Evolutionary conservation across 208 protist species (phyloP).

Genomic region (Herpetomonas muscarum): DNA sequence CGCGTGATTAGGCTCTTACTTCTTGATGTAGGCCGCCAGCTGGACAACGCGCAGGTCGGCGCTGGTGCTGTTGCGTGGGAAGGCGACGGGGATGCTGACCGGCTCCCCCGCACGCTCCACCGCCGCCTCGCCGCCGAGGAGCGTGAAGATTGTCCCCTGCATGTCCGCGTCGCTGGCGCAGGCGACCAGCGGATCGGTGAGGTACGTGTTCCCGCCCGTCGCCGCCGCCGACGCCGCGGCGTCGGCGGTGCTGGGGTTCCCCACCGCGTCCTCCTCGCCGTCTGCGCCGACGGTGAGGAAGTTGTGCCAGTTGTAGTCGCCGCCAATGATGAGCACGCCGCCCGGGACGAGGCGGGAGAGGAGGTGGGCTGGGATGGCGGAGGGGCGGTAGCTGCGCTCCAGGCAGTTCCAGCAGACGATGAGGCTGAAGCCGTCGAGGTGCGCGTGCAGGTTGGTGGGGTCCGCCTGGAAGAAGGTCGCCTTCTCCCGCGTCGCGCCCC

Average conservation of each 20-base stretch:
- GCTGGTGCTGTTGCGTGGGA: conserved; percentile 35
- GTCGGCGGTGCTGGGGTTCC: conserved; percentile 29
- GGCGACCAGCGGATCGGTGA: conserved; percentile 26
- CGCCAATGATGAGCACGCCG: conserved; percentile 73
- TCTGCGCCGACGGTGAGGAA: conserved; percentile 25
- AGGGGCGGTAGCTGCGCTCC: conserved; percentile 77
- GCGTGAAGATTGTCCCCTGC: conserved; percentile 51
- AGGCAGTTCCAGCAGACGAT: conserved; percentile 88
- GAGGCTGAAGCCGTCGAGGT: conserved; percentile 73
- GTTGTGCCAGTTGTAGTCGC: conserved; percentile 58
- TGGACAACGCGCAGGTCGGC: conserved; percentile 40
- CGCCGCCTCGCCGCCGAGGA: conserved; percentile 46
- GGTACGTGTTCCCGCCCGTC: conserved; percentile 52
- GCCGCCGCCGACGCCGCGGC: conserved; percentile 5
- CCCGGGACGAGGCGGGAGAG: conserved; percentile 51
- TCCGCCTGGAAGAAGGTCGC: conserved; percentile 87
- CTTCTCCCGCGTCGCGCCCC: conserved; percentile 54
- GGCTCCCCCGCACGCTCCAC: conserved; percentile 66
- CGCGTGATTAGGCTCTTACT: conserved; percentile 17
- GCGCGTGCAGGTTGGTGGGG: conserved; percentile 82
- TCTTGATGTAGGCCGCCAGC: conserved; percentile 64
- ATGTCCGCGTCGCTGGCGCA: conserved; percentile 17
- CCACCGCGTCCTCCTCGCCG: conserved; percentile 9
- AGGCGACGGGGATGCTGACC: conserved; percentile 53
- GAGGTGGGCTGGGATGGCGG: conserved; percentile 64